phyloP scores from a whole-genome alignment of 495 filamentous ascomycete genomes.

The Barbatosphaeria neglecta region DNA sequence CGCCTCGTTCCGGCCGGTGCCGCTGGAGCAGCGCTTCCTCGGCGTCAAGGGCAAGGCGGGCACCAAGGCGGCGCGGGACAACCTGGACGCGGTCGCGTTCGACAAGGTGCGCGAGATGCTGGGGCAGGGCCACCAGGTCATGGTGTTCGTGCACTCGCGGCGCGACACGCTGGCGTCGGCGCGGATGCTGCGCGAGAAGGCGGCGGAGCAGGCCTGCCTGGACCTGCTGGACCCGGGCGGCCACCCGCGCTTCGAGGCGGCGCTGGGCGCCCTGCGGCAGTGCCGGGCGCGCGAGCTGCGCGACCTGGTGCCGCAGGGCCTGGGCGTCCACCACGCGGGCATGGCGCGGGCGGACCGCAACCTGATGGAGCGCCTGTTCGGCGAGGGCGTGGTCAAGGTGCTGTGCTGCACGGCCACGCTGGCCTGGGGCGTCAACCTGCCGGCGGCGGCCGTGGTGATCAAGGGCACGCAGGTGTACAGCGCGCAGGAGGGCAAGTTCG shows the following conservation, averaged over 20 bases:
- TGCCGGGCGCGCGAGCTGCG: slow-evolving; percentile 75
- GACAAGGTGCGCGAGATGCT: slow-evolving; percentile 96
- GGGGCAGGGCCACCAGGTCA: slow-evolving; percentile 77
- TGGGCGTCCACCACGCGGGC: slow-evolving; percentile 93
- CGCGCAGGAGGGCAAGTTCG: slow-evolving; percentile 88
- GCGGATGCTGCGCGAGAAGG: slow-evolving; percentile 75
- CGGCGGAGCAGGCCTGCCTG: slow-evolving; percentile 60
- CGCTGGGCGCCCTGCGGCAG: slow-evolving; percentile 67
- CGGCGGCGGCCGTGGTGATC: slow-evolving; percentile 92
- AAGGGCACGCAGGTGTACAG: slow-evolving; percentile 97
- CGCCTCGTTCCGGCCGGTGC: slow-evolving; percentile 86
- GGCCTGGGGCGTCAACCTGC: slow-evolving; percentile 98
- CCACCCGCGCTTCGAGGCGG: slow-evolving; percentile 59
- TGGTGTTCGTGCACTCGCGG: slow-evolving; percentile 97
- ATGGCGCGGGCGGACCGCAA: slow-evolving; percentile 91
- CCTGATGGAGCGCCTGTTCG: slow-evolving; percentile 82
- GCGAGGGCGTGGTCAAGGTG: slow-evolving; percentile 79
- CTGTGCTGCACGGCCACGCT: slow-evolving; percentile 97
- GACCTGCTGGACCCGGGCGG: slow-evolving; percentile 72
- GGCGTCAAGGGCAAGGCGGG: slow-evolving; percentile 88
- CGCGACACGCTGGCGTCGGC: slow-evolving; percentile 89
- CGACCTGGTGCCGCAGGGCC: slow-evolving; percentile 77
- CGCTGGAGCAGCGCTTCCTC: slow-evolving; percentile 93
- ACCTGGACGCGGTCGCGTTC: slow-evolving; percentile 72
- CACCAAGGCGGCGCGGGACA: slow-evolving; percentile 67